Evolutionary conservation across 208 protist species (phyloP), one percentile per base, ranked within the genome.

Genomic region (Wallacemonas sp.): DNA sequence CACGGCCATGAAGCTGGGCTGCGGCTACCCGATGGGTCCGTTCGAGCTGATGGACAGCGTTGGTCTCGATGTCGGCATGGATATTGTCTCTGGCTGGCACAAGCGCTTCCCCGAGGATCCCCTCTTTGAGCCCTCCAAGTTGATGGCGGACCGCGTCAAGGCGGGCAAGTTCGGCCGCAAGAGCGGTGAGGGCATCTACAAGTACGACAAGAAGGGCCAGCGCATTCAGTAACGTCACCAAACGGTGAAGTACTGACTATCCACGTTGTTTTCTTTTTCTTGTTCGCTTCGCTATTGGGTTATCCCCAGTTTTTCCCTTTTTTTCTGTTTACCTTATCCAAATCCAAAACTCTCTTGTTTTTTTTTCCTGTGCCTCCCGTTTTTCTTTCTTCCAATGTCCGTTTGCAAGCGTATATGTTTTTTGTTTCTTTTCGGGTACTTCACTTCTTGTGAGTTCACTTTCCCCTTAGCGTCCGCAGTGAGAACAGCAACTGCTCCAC

Each of bases 11-110:
- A 94, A 91, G 79, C 81, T 95, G 28, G 91, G 91, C 50, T 91
- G 87, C 57, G 89, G 88, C 45, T 77, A 94, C 59, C 93, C 93
- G 33, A 96, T 97, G 91, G 93, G 93, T 11, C 93, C 93, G 1
- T 94, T 97, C 62, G 70, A 80, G 67, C 79, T 96, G n/a, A 41
- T 55, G 26, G 91, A 96, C 75, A 83, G 68, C 41, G 76, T 88
- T 7, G 91, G 92, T 41, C 61, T 96, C 10, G 93, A 97, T 61
- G 77, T 92, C 3, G 29, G 67, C 28, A 76, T 82, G 38, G 76
- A 82, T 25, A 86, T 97, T 38, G 42, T 87, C 7, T 16, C 7
- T 33, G 82, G 80, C 7, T 97, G 92, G 90, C 70, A 81, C 75
- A 54, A 72, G 42, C 39, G 66, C 57, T 79, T 83, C 66, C 90